A percentile compares a stretch with the other conserved stretches of the same genome.
Conservation (phyloP, 2,329 filamentous ascomycete genomes). For the Geoglossum cookeanum region DNA sequence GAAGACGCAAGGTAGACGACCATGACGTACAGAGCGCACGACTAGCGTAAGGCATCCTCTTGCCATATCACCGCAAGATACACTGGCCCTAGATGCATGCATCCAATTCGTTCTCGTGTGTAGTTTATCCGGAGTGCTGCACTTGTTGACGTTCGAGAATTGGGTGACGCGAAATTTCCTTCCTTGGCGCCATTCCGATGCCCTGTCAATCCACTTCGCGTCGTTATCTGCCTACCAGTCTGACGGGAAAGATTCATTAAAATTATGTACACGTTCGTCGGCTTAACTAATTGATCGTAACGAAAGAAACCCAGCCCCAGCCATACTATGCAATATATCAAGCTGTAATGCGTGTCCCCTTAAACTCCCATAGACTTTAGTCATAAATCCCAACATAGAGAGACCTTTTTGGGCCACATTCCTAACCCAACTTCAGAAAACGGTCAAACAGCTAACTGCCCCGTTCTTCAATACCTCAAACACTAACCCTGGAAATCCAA, state of each 20-base stretch:
- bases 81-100: neutral
- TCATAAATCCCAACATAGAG: neutral
- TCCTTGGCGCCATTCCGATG: too few relatives aligned
- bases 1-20: slow-evolving; percentile 56
- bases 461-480: slow-evolving; percentile 95
- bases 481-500: slow-evolving; percentile 80
- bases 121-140: too few relatives aligned
- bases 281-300: too few relatives aligned
- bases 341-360: neutral
- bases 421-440: slow-evolving; percentile 40
- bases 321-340: neutral
- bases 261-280: too few relatives aligned
- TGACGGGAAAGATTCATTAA: too few relatives aligned
- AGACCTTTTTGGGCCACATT: neutral
- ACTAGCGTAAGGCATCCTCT: slow-evolving; percentile 22
- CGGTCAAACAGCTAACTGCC: slow-evolving; percentile 70
- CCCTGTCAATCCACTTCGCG: too few relatives aligned
- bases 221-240: too few relatives aligned
- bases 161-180: too few relatives aligned
- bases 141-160: too few relatives aligned
- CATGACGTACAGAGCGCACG: slow-evolving; percentile 30
- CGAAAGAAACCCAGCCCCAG: too few relatives aligned
- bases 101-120: neutral
- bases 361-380: neutral
- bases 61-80: neutral